Percentiles rank a stretch among this genome's conserved stretches.
Evolutionary conservation across 805 yeast genomes (phyloP).

Genomic region (Nakazawaea wyomingensis): DNA sequence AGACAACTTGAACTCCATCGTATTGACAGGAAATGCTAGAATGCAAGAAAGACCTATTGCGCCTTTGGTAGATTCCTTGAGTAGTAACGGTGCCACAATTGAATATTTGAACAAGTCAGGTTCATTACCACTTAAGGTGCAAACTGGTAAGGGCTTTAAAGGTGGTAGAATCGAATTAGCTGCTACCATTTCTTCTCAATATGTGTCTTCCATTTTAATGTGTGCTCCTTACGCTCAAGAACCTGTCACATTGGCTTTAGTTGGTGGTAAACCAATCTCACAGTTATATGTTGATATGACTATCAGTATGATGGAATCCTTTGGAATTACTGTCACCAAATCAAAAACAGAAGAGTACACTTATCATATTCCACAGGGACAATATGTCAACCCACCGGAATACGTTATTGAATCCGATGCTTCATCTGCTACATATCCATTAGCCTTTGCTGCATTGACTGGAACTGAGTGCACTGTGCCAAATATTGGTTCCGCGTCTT

Average conservation of each 20-base stretch:
- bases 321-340: constrained; percentile 73
- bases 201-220: constrained; percentile 93
- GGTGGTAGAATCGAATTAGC: constrained; percentile 94
- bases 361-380: constrained; percentile 84
- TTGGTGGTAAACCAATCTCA: constrained; percentile 96
- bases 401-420: constrained; percentile 96
- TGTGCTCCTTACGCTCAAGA: constrained; percentile 93
- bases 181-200: constrained; percentile 96
- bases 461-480: constrained; percentile 92
- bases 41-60: constrained; percentile 98
- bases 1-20: constrained; percentile 36
- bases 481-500: constrained; percentile 83
- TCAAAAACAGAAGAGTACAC: constrained; percentile 74
- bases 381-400: constrained; percentile 72
- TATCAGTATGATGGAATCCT: constrained; percentile 85
- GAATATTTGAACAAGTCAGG: constrained; percentile 70
- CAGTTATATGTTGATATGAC: constrained; percentile 97
- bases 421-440: constrained; percentile 94
- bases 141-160: constrained; percentile 63
- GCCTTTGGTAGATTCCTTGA: constrained; percentile 87
- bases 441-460: constrained; percentile 95
- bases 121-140: constrained; percentile 76
- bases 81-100: constrained; percentile 71
- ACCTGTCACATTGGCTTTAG: constrained; percentile 82
- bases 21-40: constrained; percentile 88